Percentiles rank a stretch among this genome's conserved stretches.
Conservation (phyloP, 2,329 filamentous ascomycete genomes). For the Hypomyces perniciosus region DNA sequence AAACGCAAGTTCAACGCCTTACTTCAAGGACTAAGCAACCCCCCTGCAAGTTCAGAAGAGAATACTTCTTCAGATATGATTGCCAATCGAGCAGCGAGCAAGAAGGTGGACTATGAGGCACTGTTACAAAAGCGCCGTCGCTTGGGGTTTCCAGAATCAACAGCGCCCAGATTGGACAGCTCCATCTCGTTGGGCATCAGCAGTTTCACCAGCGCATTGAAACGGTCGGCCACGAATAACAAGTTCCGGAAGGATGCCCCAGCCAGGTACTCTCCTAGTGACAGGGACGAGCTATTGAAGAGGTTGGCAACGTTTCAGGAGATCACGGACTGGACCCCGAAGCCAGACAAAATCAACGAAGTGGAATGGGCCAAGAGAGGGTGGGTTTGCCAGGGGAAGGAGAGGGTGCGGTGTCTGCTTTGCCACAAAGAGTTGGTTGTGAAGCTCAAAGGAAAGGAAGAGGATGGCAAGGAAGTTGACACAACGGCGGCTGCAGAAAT, state of each 20-base stretch:
- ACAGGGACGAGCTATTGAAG: conserved; percentile 73
- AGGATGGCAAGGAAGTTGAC: conserved; percentile 48
- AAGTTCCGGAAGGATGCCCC: conserved; percentile 21
- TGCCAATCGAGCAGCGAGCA: conserved; percentile 11
- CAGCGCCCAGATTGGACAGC: conserved; percentile 25
- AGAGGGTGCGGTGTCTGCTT: conserved; percentile 78
- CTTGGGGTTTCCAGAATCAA: conserved; percentile 38
- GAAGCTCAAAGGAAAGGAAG: conserved; percentile 59
- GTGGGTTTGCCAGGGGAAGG: conserved; percentile 78
- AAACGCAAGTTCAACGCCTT: conserved; percentile 79
- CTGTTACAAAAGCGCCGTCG: conserved; percentile 49
- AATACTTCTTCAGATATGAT: conserved; percentile 2
- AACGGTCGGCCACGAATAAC: conserved; percentile 17
- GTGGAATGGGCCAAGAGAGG: conserved; percentile 92
- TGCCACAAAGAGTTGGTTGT: conserved; percentile 82
- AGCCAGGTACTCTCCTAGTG: conserved; percentile 77
- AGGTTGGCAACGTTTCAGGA: conserved; percentile 84
- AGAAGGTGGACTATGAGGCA: conserved; percentile 28
- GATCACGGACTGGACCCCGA: conserved; percentile 88
- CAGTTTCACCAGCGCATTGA: background rate
- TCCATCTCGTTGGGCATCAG: conserved; percentile 3
- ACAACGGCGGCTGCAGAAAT: conserved; percentile 56
- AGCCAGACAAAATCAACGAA: conserved; percentile 79
- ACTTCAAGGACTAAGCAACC: conserved; percentile 57
- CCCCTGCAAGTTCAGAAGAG: conserved; percentile 16